These are phyloP conservation scores for Phialophora tarda DNA, from an alignment of 2,329 filamentous ascomycete genomes.

Conservation along the genomic window DNA sequence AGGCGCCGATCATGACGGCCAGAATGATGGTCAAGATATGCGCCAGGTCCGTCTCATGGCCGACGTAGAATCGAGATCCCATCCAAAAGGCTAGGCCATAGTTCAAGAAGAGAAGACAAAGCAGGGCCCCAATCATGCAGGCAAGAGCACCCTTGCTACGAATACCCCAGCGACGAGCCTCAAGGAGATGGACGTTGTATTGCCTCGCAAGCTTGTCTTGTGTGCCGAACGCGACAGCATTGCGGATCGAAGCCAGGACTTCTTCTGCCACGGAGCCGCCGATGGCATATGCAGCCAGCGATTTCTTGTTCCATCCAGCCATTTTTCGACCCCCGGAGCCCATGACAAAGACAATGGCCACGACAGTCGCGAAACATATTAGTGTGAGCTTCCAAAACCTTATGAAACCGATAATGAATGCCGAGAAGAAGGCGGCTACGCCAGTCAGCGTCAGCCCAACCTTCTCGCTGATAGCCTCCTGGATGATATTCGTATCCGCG, in stretches of 20 bases:
- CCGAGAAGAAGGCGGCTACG: slow-evolving; percentile 80
- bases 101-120: slow-evolving; percentile 82
- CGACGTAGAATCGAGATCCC: slow-evolving; percentile 73
- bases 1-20: slow-evolving; percentile 90
- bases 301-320: slow-evolving; percentile 78
- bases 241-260: slow-evolving; percentile 90
- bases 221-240: slow-evolving; percentile 89
- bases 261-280: slow-evolving; percentile 92
- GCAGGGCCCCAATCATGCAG: slow-evolving; percentile 82
- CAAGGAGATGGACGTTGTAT: slow-evolving; percentile 76
- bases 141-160: slow-evolving; percentile 75
- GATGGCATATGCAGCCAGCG: slow-evolving; percentile 77
- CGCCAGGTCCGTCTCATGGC: slow-evolving; percentile 68
- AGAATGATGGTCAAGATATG: slow-evolving; percentile 84
- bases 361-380: slow-evolving; percentile 80
- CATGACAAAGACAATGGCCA: slow-evolving; percentile 80
- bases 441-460: slow-evolving; percentile 77
- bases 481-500: slow-evolving; percentile 88
- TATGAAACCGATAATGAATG: slow-evolving; percentile 88
- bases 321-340: slow-evolving; percentile 74
- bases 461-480: slow-evolving; percentile 93
- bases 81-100: slow-evolving; percentile 90
- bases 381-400: slow-evolving; percentile 92
- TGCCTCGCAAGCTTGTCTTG: slow-evolving; percentile 88
- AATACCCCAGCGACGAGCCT: slow-evolving; percentile 76